Percentiles rank a stretch among this genome's conserved stretches.
phyloP scores from a whole-genome alignment of 2,329 filamentous ascomycete species.

The Uncinocarpus reesii region DNA sequence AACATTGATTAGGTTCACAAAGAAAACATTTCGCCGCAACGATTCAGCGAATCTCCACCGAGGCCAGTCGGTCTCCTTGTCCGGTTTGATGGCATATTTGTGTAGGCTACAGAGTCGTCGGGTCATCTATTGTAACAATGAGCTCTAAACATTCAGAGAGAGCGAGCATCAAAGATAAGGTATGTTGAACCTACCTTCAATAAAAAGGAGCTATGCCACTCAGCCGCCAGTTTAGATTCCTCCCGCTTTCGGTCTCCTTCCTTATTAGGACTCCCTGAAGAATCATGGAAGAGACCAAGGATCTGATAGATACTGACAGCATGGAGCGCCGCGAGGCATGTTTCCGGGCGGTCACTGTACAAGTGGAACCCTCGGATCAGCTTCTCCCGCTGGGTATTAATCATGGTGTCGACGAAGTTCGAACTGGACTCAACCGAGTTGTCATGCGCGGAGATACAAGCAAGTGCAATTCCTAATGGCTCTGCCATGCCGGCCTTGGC shows the following conservation, averaged over 20 bases:
- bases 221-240: background rate
- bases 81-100: background rate
- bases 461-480: constrained; percentile 3
- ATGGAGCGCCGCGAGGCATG: constrained; percentile 1
- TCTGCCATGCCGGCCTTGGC: constrained; percentile 3
- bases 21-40: background rate
- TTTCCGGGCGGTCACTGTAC: constrained; percentile 2
- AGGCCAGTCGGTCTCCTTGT: background rate
- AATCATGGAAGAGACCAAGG: background rate
- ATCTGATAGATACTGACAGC: constrained; percentile 3
- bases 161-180: background rate
- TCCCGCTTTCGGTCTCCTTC: background rate
- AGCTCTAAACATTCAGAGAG: too few relatives aligned
- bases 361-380: constrained; percentile 6
- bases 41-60: constrained; percentile 5
- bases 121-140: background rate
- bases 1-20: constrained; percentile 6
- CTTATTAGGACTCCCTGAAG: background rate
- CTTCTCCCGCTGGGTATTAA: constrained; percentile 8
- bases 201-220: constrained; percentile 6
- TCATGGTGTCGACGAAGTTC: constrained; percentile 1
- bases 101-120: background rate
- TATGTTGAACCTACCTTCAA: constrained; percentile 1
- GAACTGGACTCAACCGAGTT: background rate
- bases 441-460: background rate